Conservation (phyloP, 2,329 filamentous ascomycete genomes). For the Fusarium temperatum region DNA sequence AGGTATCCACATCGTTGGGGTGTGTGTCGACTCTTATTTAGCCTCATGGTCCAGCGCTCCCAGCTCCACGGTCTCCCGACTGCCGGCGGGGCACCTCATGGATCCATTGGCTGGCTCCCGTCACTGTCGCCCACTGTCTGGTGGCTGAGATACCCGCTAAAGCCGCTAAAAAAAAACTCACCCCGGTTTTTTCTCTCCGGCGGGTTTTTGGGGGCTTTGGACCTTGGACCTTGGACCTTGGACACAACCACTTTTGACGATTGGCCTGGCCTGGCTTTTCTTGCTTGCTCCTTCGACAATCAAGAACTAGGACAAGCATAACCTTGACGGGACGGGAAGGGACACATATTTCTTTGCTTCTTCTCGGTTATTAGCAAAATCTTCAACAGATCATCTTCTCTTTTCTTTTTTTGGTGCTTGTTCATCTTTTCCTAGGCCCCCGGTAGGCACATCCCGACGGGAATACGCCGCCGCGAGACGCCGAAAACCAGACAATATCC, state of each 20-base stretch:
- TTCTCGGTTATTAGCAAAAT: background rate
- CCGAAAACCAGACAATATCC: background rate
- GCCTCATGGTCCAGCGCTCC: slow-evolving; percentile 6
- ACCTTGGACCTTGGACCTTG: background rate
- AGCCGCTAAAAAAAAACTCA: slow-evolving; percentile 20
- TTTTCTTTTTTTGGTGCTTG: background rate
- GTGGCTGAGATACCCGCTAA: slow-evolving; percentile 32
- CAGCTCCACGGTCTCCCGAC: slow-evolving; percentile 3
- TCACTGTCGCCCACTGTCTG: slow-evolving; percentile 10
- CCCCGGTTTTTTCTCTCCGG: slow-evolving; percentile 13
- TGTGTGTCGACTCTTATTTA: slow-evolving; percentile 5
- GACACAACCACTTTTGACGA: slow-evolving; percentile 17
- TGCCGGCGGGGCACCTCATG: slow-evolving; percentile 13
- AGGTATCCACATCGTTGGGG: slow-evolving; percentile 5
- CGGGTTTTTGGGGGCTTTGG: background rate
- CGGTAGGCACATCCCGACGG: background rate
- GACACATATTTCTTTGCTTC: background rate
- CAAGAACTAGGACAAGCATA: background rate
- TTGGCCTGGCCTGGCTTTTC: background rate
- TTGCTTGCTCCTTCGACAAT: background rate
- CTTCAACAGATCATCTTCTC: background rate
- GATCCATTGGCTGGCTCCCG: background rate
- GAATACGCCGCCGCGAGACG: slow-evolving; percentile 14
- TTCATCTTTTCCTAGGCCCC: background rate
- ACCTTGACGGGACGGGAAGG: background rate